Evolutionary conservation across 768 basidiomycete genomes (phyloP).

Genomic region (Guyanaporus albipodus): DNA sequence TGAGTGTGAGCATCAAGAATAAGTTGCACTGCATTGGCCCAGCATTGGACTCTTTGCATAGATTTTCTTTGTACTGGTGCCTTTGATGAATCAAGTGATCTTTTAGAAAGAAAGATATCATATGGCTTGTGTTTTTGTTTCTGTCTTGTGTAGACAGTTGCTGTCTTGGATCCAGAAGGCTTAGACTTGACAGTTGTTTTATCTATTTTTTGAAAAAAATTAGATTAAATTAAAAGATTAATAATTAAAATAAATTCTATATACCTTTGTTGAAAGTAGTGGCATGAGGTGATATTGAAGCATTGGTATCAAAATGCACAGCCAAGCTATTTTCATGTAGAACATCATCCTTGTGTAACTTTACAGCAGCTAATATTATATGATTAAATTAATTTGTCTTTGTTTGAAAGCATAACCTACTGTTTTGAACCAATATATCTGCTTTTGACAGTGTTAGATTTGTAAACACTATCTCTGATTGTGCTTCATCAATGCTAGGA

Average conservation of each 20-base stretch:
- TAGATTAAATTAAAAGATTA: not conserved
- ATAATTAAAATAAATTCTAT: not conserved
- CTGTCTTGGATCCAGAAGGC: too few species aligned
- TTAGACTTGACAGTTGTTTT: too few species aligned
- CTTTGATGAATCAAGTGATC: too few species aligned
- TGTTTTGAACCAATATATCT: not conserved
- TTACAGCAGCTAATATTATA: not conserved
- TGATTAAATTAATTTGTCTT: not conserved
- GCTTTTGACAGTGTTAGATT: not conserved
- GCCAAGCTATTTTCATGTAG: not conserved
- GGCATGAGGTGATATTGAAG: not conserved
- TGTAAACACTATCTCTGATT: not conserved
- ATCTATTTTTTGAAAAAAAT: too few species aligned
- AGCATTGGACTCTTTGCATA: constrained; percentile 9
- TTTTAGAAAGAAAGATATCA: not conserved
- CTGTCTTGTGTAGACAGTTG: not conserved
- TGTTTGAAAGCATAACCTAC: not conserved
- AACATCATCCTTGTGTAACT: not conserved
- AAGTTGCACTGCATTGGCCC: constrained; percentile 9
- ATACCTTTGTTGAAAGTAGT: not conserved
- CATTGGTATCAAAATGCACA: too few species aligned
- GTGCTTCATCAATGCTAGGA: not conserved
- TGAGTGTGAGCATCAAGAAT: not conserved
- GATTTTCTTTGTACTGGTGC: too few species aligned
- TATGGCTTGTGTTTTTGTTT: not conserved